Evolutionary conservation across 495 filamentous ascomycete species (phyloP).

Genomic region (Pseudoneurospora amorphoporcata): DNA sequence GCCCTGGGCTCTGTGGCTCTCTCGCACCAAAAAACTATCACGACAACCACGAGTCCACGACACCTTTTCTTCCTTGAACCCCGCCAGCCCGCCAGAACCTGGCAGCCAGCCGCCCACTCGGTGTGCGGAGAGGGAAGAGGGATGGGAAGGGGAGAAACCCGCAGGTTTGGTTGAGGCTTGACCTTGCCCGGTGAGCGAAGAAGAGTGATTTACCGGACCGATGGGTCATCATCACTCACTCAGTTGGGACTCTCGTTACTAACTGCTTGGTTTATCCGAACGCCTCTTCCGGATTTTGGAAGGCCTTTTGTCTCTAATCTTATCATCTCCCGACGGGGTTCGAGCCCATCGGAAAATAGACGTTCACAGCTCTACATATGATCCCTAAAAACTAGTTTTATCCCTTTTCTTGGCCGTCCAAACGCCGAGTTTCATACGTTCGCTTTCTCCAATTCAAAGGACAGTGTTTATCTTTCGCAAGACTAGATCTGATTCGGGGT

Average conservation of each 20-base stretch:
- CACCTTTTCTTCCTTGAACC: neutral
- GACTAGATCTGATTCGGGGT: neutral
- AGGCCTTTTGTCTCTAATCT: neutral
- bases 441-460: neutral
- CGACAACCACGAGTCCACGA: neutral
- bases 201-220: neutral
- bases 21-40: neutral
- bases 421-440: neutral
- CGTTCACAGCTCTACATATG: neutral
- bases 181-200: neutral
- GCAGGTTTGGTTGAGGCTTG: neutral
- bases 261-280: neutral
- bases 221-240: neutral
- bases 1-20: neutral
- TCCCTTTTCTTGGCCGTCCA: neutral
- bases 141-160: neutral
- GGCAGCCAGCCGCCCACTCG: neutral
- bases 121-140: neutral
- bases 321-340: neutral
- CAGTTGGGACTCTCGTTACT: neutral
- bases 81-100: neutral
- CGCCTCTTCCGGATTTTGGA: neutral
- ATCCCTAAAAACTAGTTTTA: neutral
- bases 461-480: neutral
- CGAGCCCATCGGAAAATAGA: neutral